These are phyloP conservation scores for Aspergillus melleus DNA, from an alignment of 2,329 filamentous ascomycete species.

Conservation along the genomic window DNA sequence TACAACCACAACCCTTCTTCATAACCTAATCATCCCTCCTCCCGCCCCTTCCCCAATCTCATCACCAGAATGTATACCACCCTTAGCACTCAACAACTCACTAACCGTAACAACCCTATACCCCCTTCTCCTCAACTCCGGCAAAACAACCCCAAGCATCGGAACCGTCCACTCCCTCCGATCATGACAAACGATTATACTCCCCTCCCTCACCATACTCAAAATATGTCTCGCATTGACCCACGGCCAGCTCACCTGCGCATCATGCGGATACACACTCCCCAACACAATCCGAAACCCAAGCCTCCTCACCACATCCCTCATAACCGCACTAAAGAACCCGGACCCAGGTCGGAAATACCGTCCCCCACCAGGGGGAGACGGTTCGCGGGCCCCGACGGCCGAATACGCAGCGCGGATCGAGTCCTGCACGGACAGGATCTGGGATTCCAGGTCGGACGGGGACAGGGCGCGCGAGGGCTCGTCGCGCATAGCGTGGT, in stretches of 20 bases:
- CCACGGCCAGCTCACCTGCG: constrained; percentile 70
- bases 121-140: constrained; percentile 67
- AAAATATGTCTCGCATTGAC: constrained; percentile 78
- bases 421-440: constrained; percentile 62
- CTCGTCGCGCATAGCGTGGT: constrained; percentile 89
- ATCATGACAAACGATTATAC: constrained; percentile 85
- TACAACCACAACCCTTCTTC: too few relatives aligned
- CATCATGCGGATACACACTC: constrained; percentile 85
- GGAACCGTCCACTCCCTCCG: constrained; percentile 76
- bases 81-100: constrained; percentile 55
- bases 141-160: constrained; percentile 73
- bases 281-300: constrained; percentile 77
- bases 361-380: constrained; percentile 48
- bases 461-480: constrained; percentile 64
- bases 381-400: constrained; percentile 35
- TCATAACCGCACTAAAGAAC: constrained; percentile 74
- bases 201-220: constrained; percentile 74
- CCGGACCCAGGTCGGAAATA: constrained; percentile 85
- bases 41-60: constrained; percentile 9
- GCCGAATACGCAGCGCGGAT: constrained; percentile 59
- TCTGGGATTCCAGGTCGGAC: constrained; percentile 61
- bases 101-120: constrained; percentile 72
- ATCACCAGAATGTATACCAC: background rate
- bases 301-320: constrained; percentile 57
- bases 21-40: too few relatives aligned